These are phyloP conservation scores for Rickenella mellea DNA, from an alignment of 768 basidiomycete genomes.

Conservation along the genomic window DNA sequence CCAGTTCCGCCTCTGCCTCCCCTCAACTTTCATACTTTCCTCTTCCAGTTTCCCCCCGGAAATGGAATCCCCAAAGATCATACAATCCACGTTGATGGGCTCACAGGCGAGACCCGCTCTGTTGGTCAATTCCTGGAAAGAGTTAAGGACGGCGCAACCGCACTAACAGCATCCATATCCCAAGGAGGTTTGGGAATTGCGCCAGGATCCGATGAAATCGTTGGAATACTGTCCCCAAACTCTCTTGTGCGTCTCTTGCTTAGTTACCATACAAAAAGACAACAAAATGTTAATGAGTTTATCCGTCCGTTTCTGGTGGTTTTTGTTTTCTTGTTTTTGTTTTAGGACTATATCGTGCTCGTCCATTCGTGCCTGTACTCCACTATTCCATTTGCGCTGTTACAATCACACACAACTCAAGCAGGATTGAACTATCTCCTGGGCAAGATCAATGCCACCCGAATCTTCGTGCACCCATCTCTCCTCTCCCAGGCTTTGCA, in stretches of 20 bases:
- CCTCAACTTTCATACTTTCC: constrained; percentile 43
- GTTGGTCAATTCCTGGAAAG: constrained; percentile 41
- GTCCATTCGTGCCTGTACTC: constrained; percentile 38
- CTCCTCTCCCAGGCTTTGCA: constrained; percentile 32
- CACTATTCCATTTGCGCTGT: constrained; percentile 42
- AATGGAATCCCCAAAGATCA: constrained; percentile 48
- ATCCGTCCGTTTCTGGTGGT: not conserved
- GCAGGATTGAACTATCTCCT: constrained; percentile 46
- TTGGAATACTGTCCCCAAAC: constrained; percentile 66
- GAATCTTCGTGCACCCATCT: constrained; percentile 41
- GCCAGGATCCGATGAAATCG: constrained; percentile 39
- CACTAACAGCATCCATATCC: constrained; percentile 22
- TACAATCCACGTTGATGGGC: constrained; percentile 44
- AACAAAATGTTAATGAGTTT: not conserved
- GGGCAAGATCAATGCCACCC: constrained; percentile 36
- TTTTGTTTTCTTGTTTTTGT: no score
- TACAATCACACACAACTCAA: constrained; percentile 45
- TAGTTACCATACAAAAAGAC: not conserved
- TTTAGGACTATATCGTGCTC: constrained; percentile 46
- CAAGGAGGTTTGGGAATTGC: constrained; percentile 43
- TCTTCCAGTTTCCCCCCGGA: constrained; percentile 42
- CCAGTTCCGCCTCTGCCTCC: constrained; percentile 38
- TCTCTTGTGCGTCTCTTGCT: constrained; percentile 37
- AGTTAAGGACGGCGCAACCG: constrained; percentile 48
- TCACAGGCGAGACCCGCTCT: constrained; percentile 35